phyloP scores from a whole-genome alignment of 257 asterid genomes.

The Paulownia fortunei region DNA sequence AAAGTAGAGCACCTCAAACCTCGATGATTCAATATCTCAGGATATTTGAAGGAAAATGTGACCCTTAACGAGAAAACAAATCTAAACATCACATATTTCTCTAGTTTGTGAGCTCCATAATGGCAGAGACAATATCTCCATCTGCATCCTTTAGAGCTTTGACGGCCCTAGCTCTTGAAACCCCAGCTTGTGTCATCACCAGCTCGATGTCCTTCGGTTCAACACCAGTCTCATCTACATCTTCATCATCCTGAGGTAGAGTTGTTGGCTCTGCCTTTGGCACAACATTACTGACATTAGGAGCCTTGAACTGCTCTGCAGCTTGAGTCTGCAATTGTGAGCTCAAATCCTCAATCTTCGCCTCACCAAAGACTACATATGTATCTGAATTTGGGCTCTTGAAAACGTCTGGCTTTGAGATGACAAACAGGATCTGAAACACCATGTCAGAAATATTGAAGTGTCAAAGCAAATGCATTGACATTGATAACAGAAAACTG shows the following conservation, averaged over 20 bases:
- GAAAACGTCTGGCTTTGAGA: constrained; percentile 60
- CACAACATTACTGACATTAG: constrained; percentile 43
- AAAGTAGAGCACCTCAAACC: constrained; percentile 1
- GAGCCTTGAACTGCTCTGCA: constrained; percentile 69
- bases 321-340: constrained; percentile 57
- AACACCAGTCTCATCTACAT: constrained; percentile 65
- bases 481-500: background rate
- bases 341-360: constrained; percentile 59
- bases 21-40: constrained; percentile 3
- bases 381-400: constrained; percentile 59
- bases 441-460: background rate
- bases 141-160: constrained; percentile 71
- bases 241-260: constrained; percentile 64
- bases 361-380: constrained; percentile 53
- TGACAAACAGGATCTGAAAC: constrained; percentile 54
- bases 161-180: constrained; percentile 64
- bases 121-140: constrained; percentile 78
- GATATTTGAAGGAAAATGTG: background rate
- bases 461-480: background rate
- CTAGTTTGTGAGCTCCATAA: constrained; percentile 79
- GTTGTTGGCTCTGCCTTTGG: constrained; percentile 64
- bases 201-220: constrained; percentile 73
- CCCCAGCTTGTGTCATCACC: constrained; percentile 75
- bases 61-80: constrained; percentile 7
- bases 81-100: background rate